Evolutionary conservation across 2,329 filamentous ascomycete genomes (phyloP), one percentile per base, ranked within the genome.

Genomic region (Arthroderma uncinatum): DNA sequence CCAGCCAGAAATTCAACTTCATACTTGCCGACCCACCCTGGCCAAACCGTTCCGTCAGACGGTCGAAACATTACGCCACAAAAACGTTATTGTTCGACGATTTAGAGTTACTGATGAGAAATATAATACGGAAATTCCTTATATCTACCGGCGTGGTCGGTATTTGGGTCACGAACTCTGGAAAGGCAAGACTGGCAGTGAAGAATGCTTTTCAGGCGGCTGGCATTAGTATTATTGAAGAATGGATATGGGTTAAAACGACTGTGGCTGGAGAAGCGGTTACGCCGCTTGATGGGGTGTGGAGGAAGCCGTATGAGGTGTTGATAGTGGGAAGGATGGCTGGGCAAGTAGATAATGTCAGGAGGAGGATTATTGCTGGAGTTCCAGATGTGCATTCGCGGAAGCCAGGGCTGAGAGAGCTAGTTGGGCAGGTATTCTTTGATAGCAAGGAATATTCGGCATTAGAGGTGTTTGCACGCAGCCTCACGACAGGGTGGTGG

Each of bases 231-330:
- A 62, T 83, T 6, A 64, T 71, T 4, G 82, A 85, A 62, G 81
- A 85, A 68, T 85, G 82, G 82, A 64, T 83, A 2, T 85, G 82
- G 82, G 65, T 83, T 55, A 85, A 85, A 66, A 78, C 74, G 1
- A 84, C 82, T 0, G 64, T 64, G 0, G 61, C 70, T 1, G 82
- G 82, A 2, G 73, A 79, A 58, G 75, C 80, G 0, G 74, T 83
- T 47, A 74, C 73, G 6, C 67, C 73, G 2, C 54, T 84, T 10
- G 73, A 80, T 37, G 77, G 76, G 1, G 50, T 77, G 1, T 82
- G 79, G 80, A 73, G 81, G 57, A 81, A 81, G 62, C 82, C 82
- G 1, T 85, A 83, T 60, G 82, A 85, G 67, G 70, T 82, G 2
- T 70, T 85, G 4, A 63, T 85, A 4, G 60, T 82, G 70, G 44